A percentile compares a stretch with the other conserved stretches of the same genome.
Evolutionary conservation across 192 early-diverging fungal species (phyloP).

Genomic region (Coemansia sp.): DNA sequence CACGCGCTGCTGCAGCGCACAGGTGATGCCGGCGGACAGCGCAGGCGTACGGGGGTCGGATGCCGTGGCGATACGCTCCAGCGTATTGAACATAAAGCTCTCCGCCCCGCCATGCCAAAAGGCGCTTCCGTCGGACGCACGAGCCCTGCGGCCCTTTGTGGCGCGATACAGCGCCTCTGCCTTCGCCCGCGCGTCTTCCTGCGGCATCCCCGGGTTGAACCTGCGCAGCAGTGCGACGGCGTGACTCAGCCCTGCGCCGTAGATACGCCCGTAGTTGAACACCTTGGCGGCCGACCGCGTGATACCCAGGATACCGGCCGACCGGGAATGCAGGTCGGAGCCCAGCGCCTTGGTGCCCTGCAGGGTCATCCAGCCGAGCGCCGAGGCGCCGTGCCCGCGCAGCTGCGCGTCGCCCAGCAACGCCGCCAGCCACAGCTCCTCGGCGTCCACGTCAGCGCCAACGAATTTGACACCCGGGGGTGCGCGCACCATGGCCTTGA

Average conservation of each 20-base stretch:
- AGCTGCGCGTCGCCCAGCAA: constrained; percentile 94
- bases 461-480: constrained; percentile 83
- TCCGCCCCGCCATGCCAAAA: constrained; percentile 92
- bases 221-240: constrained; percentile 77
- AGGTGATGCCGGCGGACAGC: constrained; percentile 83
- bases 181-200: constrained; percentile 60
- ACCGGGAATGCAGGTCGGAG: constrained; percentile 93
- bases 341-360: constrained; percentile 86
- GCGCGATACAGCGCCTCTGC: constrained; percentile 69
- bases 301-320: constrained; percentile 84
- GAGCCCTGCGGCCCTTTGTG: constrained; percentile 93
- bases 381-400: constrained; percentile 85
- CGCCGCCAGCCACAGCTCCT: constrained; percentile 97
- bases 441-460: constrained; percentile 95
- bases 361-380: constrained; percentile 97
- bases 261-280: constrained; percentile 95
- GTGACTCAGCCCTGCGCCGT: constrained; percentile 88
- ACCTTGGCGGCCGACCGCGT: constrained; percentile 86
- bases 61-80: constrained; percentile 76
- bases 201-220: constrained; percentile 68
- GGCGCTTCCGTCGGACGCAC: no score
- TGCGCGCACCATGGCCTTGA: constrained; percentile 83
- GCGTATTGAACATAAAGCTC: constrained; percentile 90
- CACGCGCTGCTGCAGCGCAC: constrained; percentile 66
- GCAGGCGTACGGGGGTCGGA: constrained; percentile 81